Percentiles rank a stretch among this genome's conserved stretches.
Conservation (phyloP, 1,284 basidiomycete genomes). For the Moesziomyces antarcticus region DNA sequence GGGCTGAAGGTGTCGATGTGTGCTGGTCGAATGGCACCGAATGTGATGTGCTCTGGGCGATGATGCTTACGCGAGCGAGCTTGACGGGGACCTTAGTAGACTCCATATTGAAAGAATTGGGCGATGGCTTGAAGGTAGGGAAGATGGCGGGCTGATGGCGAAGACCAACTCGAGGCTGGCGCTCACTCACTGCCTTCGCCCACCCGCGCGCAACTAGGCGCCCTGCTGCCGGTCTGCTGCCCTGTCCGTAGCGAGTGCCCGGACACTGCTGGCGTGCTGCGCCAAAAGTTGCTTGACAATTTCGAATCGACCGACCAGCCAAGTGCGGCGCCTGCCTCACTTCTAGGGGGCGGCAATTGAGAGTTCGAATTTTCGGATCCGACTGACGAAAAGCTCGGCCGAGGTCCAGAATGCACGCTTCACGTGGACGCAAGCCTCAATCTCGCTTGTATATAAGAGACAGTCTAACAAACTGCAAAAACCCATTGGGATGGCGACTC, state of each 20-base stretch:
- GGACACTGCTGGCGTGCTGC: too few species aligned
- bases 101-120: conserved; percentile 54
- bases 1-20: conserved; percentile 2
- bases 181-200: background rate
- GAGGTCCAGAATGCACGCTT: background rate
- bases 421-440: too few species aligned
- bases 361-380: conserved; percentile 4
- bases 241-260: too few species aligned
- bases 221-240: too few species aligned
- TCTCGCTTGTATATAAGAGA: too few species aligned
- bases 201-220: too few species aligned
- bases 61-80: conserved; percentile 57
- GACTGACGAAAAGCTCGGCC: conserved; percentile 2
- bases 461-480: too few species aligned
- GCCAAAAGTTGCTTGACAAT: too few species aligned
- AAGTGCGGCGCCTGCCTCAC: too few species aligned
- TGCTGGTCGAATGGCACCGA: conserved; percentile 2
- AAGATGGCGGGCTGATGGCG: conserved; percentile 22
- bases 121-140: conserved; percentile 36
- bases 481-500: too few species aligned
- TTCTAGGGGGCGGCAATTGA: too few species aligned
- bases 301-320: too few species aligned
- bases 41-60: conserved; percentile 1
- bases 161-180: conserved; percentile 3
- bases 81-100: conserved; percentile 56